Base-by-base conservation (phyloP, 1,284 basidiomycete genomes). In the Boletus semigastroideus region DNA sequence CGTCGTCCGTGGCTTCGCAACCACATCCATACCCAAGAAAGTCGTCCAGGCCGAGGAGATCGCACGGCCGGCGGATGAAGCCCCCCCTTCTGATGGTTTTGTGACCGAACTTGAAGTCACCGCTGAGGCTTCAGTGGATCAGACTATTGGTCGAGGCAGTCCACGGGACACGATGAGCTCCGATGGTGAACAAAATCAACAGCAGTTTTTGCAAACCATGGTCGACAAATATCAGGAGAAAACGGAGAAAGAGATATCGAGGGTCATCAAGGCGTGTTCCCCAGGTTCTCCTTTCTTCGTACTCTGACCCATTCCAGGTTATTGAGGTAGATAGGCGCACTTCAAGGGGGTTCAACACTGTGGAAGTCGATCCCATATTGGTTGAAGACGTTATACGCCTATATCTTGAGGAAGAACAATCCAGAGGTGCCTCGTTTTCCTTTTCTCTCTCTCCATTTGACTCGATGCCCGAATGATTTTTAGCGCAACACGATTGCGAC, bases 11-110 rank as follows among this genome's bases (percentile, higher is more conserved):
- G 91, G 90, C 14, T 94, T 95, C 64, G 89, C 92, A 37, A 94
- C 93, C 1, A 92, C 89, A 9, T 98, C 94, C 25, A 81, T 87
- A 44, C 92, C 87, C 49, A 96, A 91, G 79, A 95, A 92, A 72
- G 74, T 77, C 40, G 68, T 72, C 20, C 72, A 73, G 27, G 64
- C 53, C 20, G 65, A 69, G 39, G 62, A 63, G 47, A 50, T 22
- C 22, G 49, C 43, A 39, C 54, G 48, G 44, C 46, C 58, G 28
- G 46, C 41, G 46, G 62, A 59, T 20, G 59, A 52, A 28, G 41
- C 22, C 31, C 43, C 48, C 37, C 49, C 52, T 42, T 46, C 46
- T 16, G 46, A 53, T 38, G 40, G 25, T 30, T 33, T 49, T 36
- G 41, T 42, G 54, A 41, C 42, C 11, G 55, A 58, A 42, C 22